Evolutionary conservation across 164 flowering plant genomes (phyloP), one percentile per base, ranked within the genome.

Genomic region (Stephania yunnanensis): DNA sequence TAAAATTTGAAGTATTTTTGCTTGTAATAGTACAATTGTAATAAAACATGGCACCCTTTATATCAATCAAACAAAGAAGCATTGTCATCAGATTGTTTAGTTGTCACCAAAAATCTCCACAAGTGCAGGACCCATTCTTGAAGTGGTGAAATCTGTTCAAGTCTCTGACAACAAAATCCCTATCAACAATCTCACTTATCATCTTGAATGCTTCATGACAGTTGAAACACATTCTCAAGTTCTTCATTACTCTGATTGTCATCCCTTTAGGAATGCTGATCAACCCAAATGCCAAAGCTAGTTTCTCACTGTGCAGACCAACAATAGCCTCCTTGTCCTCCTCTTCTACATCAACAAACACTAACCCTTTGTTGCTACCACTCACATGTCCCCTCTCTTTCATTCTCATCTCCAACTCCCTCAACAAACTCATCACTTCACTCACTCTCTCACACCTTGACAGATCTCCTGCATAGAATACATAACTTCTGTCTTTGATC

Each of bases 121-220:
- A 89, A 73, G 84, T 80, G 82, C 91, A 89, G 42, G 73, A 78
- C 19, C 92, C 95, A 74, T 78, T 78, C 68, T 70, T 69, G 69
- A 91, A 89, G 77, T 88, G 90, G 77, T 91, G 92, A 84, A 91
- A 89, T 79, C 95, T 87, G 70, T 86, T 88, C 15, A 87, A 81
- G 77, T 89, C 91, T 80, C 95, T 85, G n/a, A 89, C 91, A 48
- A 89, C 75, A 76, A 88, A 73, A 48, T 87, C 90, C 78, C 90
- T 88, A 75, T 76, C 78, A 20, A 82, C 84, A 69, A 87, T 84
- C 69, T 85, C 85, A 81, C 87, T 83, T 6, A 89, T 86, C 64
- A 86, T 65, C 83, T 91, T 91, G 80, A 89, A 86, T 36, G 84
- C 87, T 78, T 82, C 86, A 69, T 91, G 93, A 81, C 92, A 88